Conservation (phyloP, 495 filamentous ascomycete species). For the Daldinia loculata region DNA sequence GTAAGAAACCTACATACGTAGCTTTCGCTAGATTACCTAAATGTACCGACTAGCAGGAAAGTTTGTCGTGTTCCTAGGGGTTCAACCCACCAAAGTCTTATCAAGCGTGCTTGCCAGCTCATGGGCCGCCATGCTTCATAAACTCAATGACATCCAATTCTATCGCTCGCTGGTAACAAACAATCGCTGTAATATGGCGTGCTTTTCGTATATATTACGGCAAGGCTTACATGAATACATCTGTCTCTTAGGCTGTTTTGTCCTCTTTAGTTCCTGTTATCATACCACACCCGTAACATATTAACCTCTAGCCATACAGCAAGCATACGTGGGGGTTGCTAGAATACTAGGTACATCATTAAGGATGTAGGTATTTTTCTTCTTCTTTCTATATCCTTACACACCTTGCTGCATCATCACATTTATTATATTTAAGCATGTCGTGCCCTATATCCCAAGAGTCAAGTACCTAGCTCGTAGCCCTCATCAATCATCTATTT, state of each 20-base stretch:
- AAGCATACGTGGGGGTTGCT: constrained; percentile 15
- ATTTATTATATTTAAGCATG: constrained; percentile 2
- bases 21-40: constrained; percentile 21
- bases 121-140: not conserved
- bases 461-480: not conserved
- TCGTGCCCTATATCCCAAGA: not conserved
- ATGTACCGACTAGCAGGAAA: constrained; percentile 17
- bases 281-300: constrained; percentile 3
- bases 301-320: constrained; percentile 20
- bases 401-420: not conserved
- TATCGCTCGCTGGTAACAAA: not conserved
- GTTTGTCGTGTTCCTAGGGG: not conserved
- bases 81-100: not conserved
- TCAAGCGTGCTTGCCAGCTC: not conserved
- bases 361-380: not conserved
- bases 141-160: constrained; percentile 16
- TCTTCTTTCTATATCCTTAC: not conserved
- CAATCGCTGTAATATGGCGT: not conserved
- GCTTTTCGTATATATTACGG: not conserved
- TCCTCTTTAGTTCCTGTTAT: constrained; percentile 1
- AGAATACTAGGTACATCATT: not conserved
- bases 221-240: not conserved
- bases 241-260: constrained; percentile 4
- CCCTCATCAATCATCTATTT: not conserved
- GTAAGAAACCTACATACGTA: not conserved